Conservation (phyloP, 2,329 filamentous ascomycete species). For the Dryadomyces sulphureus region DNA sequence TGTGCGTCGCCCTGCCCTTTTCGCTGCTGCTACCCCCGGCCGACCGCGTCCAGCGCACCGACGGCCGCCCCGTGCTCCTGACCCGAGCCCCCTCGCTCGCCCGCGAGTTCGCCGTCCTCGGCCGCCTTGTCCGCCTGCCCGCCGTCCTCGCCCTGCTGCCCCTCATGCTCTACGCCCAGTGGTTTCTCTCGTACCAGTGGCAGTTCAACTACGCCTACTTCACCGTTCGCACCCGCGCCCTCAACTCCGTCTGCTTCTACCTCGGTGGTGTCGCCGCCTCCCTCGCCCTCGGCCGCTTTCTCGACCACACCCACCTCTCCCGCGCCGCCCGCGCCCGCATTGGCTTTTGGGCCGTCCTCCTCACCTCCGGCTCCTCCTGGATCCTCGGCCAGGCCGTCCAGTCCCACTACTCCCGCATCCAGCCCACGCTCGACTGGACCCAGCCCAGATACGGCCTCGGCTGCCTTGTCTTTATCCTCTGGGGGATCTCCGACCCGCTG, state of each 20-base stretch:
- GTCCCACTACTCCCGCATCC: conserved; percentile 6
- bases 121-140: conserved; percentile 2
- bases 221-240: conserved; percentile 8
- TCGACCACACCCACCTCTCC: neutral
- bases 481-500: neutral
- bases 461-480: neutral
- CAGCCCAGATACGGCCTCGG: no score
- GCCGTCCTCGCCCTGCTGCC: conserved; percentile 7
- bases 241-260: conserved; percentile 3
- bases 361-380: conserved; percentile 7
- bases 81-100: neutral
- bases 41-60: conserved; percentile 7
- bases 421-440: neutral
- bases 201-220: conserved; percentile 12
- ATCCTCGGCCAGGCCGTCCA: conserved; percentile 9
- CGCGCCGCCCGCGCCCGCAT: conserved; percentile 6
- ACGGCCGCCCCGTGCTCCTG: conserved; percentile 7
- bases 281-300: neutral
- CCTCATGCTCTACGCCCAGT: conserved; percentile 6
- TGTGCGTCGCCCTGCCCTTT: conserved; percentile 9
- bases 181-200: conserved; percentile 11
- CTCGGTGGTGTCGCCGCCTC: conserved; percentile 1
- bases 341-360: conserved; percentile 6
- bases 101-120: conserved; percentile 4
- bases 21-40: conserved; percentile 6